Base-by-base conservation (phyloP, 2,329 filamentous ascomycete species). In the Hypoxylon sp. region DNA sequence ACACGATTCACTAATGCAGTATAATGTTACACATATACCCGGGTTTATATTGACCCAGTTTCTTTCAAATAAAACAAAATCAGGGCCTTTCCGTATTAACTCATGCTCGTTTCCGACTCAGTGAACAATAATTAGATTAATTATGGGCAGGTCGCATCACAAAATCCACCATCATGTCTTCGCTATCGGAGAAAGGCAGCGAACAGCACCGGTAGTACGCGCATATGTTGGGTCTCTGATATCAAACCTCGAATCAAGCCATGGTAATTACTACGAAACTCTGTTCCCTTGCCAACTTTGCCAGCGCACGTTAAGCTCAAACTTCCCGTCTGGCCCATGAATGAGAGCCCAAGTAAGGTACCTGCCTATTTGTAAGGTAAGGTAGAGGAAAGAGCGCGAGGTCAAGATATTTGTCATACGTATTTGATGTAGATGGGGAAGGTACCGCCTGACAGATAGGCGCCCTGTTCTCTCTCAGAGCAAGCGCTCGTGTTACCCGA, bases 361-460 rank as follows among this genome's bases (percentile, higher is more conserved):
- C 25, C 25, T 27, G 6, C 3, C 3, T 27, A 27, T 6, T 3
- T 27, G 25, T 27, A 27, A 27, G 25, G 3, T 6, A 27, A 27
- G 25, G 6, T 23, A 19, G 30, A 27, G 23, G 19, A 19, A 11
- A 32, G 30, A 23, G 21, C 43, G 12, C 19, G 16, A 12, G 34
- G n/a, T n/a, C 34, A 47, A 58, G 43, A 46, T 41, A 50, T 56
- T 19, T 63, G 61, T 64, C 60, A 67, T 61, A 19, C 37, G 9
- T 41, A 19, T 11, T 9, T 9, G 29, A 30, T 37, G n/a, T 6
- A 37, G 23, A 46, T 16, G 11, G 9, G 54, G 45, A 41, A 55
- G 3, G 34, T 32, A 34, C 53, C 30, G 32, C 37, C 32, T 25
- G 32, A 14, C 9, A 19, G 32, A 39, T 46, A 48, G 23, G 29